Evolutionary conservation across 2,329 filamentous ascomycete genomes (phyloP).

Genomic region (Rhynchosporium graminicola): DNA sequence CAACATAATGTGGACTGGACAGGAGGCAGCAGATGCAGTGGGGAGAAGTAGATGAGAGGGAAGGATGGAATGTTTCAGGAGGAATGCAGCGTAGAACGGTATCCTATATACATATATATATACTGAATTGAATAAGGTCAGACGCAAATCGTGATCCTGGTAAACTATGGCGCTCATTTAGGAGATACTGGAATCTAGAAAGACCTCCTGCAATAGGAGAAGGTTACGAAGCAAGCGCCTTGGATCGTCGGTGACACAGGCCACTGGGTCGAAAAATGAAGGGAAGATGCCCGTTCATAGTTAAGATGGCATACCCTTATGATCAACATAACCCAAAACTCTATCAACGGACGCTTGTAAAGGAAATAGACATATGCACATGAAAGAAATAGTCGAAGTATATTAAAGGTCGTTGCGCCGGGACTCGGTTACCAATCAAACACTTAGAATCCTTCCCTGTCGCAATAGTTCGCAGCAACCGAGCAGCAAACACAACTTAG

Average conservation of each 20-base stretch:
- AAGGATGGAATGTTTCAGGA: neutral
- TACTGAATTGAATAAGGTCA: neutral
- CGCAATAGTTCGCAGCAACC: too few species aligned
- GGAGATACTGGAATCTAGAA: neutral
- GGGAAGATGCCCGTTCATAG: neutral
- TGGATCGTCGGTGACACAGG: neutral
- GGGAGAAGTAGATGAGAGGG: too few species aligned
- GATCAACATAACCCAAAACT: neutral
- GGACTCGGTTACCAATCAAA: too few species aligned
- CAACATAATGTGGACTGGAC: constrained; percentile 27
- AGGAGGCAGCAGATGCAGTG: neutral
- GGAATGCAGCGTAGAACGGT: neutral
- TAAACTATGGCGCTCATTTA: neutral
- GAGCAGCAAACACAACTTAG: too few species aligned
- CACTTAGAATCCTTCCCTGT: too few species aligned
- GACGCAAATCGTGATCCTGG: neutral
- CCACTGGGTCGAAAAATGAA: constrained; percentile 3
- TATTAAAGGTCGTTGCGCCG: too few species aligned
- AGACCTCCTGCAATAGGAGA: neutral
- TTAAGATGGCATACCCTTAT: neutral
- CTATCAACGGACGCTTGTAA: neutral
- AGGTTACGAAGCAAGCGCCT: neutral
- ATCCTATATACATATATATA: neutral
- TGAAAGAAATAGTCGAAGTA: too few species aligned
- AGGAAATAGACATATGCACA: too few species aligned